Conservation (phyloP, 2,329 filamentous ascomycete species). For the Fusarium vanettenii region DNA sequence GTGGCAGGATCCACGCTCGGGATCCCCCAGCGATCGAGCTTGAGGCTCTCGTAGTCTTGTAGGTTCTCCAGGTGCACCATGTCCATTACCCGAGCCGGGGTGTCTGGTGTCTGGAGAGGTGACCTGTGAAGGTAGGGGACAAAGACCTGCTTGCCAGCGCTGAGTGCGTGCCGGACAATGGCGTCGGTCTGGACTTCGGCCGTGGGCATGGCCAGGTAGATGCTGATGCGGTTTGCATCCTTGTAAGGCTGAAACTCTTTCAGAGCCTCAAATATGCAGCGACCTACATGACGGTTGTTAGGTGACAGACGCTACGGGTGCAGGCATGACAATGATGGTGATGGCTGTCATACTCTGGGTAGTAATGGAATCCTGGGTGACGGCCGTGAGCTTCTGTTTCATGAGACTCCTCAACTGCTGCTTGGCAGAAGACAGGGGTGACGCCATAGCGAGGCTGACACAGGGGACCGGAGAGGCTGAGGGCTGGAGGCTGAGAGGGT, state of each 20-base stretch:
- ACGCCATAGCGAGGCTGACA: conserved; percentile 57
- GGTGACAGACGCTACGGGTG: conserved; percentile 16
- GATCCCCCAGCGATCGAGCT: conserved; percentile 91
- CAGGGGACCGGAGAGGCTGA: conserved; percentile 8
- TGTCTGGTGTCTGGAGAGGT: conserved; percentile 57
- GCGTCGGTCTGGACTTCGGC: conserved; percentile 86
- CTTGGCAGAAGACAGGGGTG: conserved; percentile 74
- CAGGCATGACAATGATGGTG: conserved; percentile 5
- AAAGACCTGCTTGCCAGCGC: conserved; percentile 84
- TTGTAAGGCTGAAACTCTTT: conserved; percentile 78
- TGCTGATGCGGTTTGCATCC: conserved; percentile 78
- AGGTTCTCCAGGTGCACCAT: conserved; percentile 85
- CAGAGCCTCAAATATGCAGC: conserved; percentile 72
- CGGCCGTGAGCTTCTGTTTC: conserved; percentile 70
- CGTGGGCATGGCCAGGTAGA: conserved; percentile 93
- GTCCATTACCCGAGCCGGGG: conserved; percentile 83
- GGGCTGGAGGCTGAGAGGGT: conserved; percentile 1
- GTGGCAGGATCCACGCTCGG: conserved; percentile 80
- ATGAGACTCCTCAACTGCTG: conserved; percentile 79
- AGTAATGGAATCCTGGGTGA: conserved; percentile 71
- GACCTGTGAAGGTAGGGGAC: conserved; percentile 87
- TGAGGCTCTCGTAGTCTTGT: conserved; percentile 81
- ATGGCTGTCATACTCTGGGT: conserved; percentile 73
- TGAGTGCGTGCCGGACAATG: conserved; percentile 85
- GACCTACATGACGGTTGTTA: conserved; percentile 61